Evolutionary conservation across 768 basidiomycete species (phyloP), one percentile per base, ranked within the genome.

Genomic region (Tricholomella constricta): DNA sequence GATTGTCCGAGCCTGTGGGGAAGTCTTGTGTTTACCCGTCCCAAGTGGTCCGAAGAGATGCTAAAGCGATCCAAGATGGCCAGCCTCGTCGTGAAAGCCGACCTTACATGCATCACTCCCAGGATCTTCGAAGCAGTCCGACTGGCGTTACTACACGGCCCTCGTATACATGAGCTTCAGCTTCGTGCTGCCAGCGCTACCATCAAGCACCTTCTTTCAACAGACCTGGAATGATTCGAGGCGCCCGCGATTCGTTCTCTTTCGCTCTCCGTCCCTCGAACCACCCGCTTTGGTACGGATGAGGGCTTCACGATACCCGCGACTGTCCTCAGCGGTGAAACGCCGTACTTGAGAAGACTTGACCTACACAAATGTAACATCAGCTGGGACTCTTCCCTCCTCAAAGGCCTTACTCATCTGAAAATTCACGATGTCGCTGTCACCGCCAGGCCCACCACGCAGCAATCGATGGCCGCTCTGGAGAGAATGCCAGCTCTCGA

Each of bases 21-120:
- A 15, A 62, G 60, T 40, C 63, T 72, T 20, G 59, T 69, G 2
- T 71, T 76, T 34, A 59, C 56, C 9, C 67, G 65, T 22, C 67
- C 64, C 8, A 57, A 54, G 26, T 76, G 74, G 72, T 70, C 69
- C 15, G 65, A 72, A 48, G 76, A 75, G 58, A 74, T 80, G 68
- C 54, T 81, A 22, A 62, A 59, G 31, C 69, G 79, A 19, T 81
- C 80, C 3, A 79, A 77, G 57, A 71, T 63, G 62, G 71, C 70
- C 14, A 66, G 70, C 27, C 62, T 75, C 20, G 51, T 63, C 38
- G 52, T 76, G 46, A 66, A 62, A 46, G 65, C 59, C 23, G 56
- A 58, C 52, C 40, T 66, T 37, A 51, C 60, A 27, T 67, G 60
- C 51, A 48, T 62, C 6, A 66, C 65, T 12, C 71, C 64, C 9